A percentile compares a stretch with the other conserved stretches of the same genome.
Conservation (phyloP, 441 rosid genomes). For the Erysimum pusillum region DNA sequence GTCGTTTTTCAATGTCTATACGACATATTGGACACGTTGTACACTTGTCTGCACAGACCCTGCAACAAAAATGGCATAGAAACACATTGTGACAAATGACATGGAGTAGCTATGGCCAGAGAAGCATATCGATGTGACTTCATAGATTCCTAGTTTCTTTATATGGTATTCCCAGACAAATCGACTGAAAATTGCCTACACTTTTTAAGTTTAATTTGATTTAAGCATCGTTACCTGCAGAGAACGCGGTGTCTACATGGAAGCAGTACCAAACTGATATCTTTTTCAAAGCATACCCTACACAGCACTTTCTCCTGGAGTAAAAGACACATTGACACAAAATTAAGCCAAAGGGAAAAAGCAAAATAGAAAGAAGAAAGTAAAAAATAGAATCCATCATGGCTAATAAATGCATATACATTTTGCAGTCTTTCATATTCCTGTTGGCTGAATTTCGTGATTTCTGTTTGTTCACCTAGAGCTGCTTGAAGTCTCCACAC, state of each 20-base stretch:
- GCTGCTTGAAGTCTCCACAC: slow-evolving; percentile 99
- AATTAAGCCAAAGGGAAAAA: slow-evolving; percentile 9
- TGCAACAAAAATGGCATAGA: slow-evolving; percentile 52
- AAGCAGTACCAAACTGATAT: slow-evolving; percentile 87
- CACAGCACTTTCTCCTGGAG: slow-evolving; percentile 93
- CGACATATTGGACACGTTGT: slow-evolving; percentile 94
- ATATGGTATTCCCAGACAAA: neutral
- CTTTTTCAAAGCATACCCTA: slow-evolving; percentile 92
- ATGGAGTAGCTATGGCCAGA: slow-evolving; percentile 9
- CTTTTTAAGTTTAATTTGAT: neutral
- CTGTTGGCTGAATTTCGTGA: slow-evolving; percentile 88
- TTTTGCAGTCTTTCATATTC: slow-evolving; percentile 96
- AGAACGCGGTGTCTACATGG: slow-evolving; percentile 95
- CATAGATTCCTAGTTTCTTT: slow-evolving; percentile 20
- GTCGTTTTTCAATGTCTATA: slow-evolving; percentile 69
- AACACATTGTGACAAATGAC: slow-evolving; percentile 15
- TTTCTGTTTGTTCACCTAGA: slow-evolving; percentile 96
- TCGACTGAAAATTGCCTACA: neutral
- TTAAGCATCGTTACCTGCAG: slow-evolving; percentile 70
- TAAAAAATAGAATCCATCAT: neutral
- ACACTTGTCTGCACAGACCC: slow-evolving; percentile 89
- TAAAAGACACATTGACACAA: slow-evolving; percentile 13
- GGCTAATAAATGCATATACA: slow-evolving; percentile 36
- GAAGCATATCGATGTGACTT: slow-evolving; percentile 1
- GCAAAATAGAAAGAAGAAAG: neutral